Base-by-base conservation (phyloP, 441 rosid species). In the Populus hybrid region DNA sequence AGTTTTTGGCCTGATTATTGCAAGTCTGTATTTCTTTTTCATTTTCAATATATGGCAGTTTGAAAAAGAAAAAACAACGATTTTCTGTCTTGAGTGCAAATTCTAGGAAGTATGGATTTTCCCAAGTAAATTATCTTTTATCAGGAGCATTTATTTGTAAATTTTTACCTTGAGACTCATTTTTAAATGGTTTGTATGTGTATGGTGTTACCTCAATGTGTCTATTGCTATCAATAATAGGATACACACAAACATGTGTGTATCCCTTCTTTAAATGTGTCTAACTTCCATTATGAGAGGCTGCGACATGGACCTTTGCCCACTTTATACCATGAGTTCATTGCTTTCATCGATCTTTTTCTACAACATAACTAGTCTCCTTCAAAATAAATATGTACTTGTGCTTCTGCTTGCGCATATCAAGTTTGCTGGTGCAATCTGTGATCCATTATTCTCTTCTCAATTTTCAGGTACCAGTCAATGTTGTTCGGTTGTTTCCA, bases 401-500 rank as follows among this genome's bases (percentile, higher is more conserved):
- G 26, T 19, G 23, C 32, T 7, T 59, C 53, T n/a, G 26, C 65
- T 6, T 46, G 65, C 2, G 2, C 66, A 28, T 24, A 9, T 57
- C 61, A 16, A 53, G 35, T 6, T 34, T 35, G 57, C 57, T n/a
- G 1, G 38, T 50, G 24, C 61, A 53, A 18, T 18, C 61, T 5
- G 3, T 67, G 69, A 71, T 50, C 42, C 32, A 57, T 76, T 79
- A 19, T 53, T 40, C 23, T 63, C 34, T 46, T 24, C 28, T 32
- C 71, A 34, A 36, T 34, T 76, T 83, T 75, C 85, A 95, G 98
- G 99, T 95, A 95, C 79, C 99, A 95, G 73, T 95, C 99, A 74
- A 94, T 97, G 18, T 85, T 95, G 84, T 82, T 92, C 40, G 99
- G 99, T 28, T 91, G 93, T 19, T 95, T 88, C 83, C 99, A 95